Percentiles rank a stretch among this genome's conserved stretches.
phyloP scores from a whole-genome alignment of 306 rosid species.

The Morella rubra region DNA sequence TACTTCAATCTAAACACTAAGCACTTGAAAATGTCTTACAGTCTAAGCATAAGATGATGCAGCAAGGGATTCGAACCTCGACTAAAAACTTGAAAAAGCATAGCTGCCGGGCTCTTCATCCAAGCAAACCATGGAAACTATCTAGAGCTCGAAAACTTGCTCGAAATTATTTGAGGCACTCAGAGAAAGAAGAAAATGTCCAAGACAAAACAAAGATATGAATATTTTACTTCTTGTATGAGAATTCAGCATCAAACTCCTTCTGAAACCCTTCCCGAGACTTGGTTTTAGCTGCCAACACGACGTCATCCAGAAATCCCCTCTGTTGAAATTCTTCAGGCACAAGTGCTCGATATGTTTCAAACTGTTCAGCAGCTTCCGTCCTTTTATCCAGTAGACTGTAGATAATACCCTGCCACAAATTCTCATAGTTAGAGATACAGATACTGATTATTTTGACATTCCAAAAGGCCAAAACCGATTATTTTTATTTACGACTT shows the following conservation, averaged over 20 bases:
- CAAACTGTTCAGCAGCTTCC: conserved; percentile 81
- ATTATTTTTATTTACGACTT: background rate
- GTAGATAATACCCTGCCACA: conserved; percentile 82
- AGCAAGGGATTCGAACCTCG: no score
- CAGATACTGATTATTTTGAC: no score
- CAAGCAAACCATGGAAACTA: no score
- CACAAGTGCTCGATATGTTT: conserved; percentile 64
- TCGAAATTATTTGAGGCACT: no score
- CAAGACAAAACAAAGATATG: background rate
- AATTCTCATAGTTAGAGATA: background rate
- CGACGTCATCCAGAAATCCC: conserved; percentile 79
- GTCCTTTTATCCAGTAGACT: conserved; percentile 65
- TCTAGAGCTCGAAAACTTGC: no score
- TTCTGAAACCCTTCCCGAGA: conserved; percentile 56
- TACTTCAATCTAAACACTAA: no score
- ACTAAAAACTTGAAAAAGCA: no score
- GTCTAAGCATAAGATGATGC: no score
- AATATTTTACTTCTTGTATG: conserved; percentile 38
- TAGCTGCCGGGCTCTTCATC: no score
- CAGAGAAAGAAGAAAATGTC: no score
- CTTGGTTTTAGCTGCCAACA: conserved; percentile 62
- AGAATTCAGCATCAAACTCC: conserved; percentile 52
- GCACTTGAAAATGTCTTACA: no score
- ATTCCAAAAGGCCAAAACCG: background rate
- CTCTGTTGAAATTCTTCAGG: conserved; percentile 88